Evolutionary conservation across 441 rosid species (phyloP).

Genomic region (Lepidium campestre): DNA sequence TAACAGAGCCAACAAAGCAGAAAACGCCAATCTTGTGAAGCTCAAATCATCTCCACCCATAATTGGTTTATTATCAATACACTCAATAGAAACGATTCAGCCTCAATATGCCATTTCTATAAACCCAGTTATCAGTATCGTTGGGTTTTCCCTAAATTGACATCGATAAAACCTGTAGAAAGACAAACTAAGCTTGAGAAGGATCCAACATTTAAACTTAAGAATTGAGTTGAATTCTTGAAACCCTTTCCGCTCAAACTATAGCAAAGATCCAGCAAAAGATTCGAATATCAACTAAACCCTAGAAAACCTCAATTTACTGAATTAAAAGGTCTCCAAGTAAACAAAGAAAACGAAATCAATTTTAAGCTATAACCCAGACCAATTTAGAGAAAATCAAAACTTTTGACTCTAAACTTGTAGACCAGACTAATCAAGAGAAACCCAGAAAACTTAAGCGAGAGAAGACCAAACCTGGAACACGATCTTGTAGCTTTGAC

Average conservation of each 20-base stretch:
- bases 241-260: slow-evolving; percentile 7
- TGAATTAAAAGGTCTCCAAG: not conserved
- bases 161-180: slow-evolving; percentile 14
- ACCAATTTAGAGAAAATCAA: not conserved
- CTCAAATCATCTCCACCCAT: slow-evolving; percentile 24
- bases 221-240: not conserved
- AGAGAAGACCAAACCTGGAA: slow-evolving; percentile 19
- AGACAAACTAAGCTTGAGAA: slow-evolving; percentile 2
- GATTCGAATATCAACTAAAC: not conserved
- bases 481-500: slow-evolving; percentile 26
- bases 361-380: not conserved
- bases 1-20: slow-evolving; percentile 33
- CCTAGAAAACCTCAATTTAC: not conserved
- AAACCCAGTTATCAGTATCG: not conserved
- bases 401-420: not conserved
- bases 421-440: not conserved
- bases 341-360: not conserved
- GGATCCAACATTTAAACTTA: not conserved
- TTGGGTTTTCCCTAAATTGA: not conserved
- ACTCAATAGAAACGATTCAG: not conserved
- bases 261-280: not conserved
- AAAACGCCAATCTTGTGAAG: slow-evolving; percentile 27
- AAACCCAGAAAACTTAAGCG: slow-evolving; percentile 6
- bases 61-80: not conserved
- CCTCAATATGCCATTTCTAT: not conserved